Conservation (phyloP, 352 stramenopile genomes). For the Phytopythium ostracodes region DNA sequence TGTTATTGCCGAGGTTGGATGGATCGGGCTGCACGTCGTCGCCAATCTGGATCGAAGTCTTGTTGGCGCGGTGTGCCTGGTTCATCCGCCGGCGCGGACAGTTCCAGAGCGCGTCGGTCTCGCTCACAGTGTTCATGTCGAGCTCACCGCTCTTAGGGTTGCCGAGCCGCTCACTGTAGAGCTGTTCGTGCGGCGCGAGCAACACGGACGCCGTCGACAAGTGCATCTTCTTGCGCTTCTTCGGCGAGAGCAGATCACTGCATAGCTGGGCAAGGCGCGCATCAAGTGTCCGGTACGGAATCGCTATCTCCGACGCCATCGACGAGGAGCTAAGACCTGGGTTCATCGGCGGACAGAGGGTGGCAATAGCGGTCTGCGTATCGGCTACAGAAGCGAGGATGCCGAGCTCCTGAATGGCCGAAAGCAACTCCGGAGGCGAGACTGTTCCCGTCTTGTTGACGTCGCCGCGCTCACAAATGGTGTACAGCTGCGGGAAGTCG, state of each 20-base stretch:
- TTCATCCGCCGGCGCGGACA: constrained; percentile 57
- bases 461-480: constrained; percentile 50
- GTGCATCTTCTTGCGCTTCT: constrained; percentile 54
- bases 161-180: constrained; percentile 15
- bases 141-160: constrained; percentile 16
- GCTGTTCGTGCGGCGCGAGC: constrained; percentile 49
- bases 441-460: constrained; percentile 34
- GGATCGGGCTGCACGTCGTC: constrained; percentile 21
- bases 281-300: constrained; percentile 47
- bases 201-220: constrained; percentile 67
- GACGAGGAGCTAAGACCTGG: constrained; percentile 10
- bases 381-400: constrained; percentile 54
- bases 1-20: background rate
- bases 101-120: constrained; percentile 59
- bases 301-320: constrained; percentile 18
- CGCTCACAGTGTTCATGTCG: constrained; percentile 35
- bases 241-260: constrained; percentile 63
- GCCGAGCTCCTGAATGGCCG: constrained; percentile 53
- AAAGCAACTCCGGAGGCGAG: constrained; percentile 38
- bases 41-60: constrained; percentile 50
- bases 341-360: constrained; percentile 28
- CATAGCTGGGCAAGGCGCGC: constrained; percentile 41
- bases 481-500: constrained; percentile 32
- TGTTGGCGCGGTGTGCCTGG: constrained; percentile 54
- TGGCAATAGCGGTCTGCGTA: constrained; percentile 47